Percentiles rank a stretch among this genome's conserved stretches.
Evolutionary conservation across 345 rosid genomes (phyloP).

Genomic region (Ceriops zippeliana): DNA sequence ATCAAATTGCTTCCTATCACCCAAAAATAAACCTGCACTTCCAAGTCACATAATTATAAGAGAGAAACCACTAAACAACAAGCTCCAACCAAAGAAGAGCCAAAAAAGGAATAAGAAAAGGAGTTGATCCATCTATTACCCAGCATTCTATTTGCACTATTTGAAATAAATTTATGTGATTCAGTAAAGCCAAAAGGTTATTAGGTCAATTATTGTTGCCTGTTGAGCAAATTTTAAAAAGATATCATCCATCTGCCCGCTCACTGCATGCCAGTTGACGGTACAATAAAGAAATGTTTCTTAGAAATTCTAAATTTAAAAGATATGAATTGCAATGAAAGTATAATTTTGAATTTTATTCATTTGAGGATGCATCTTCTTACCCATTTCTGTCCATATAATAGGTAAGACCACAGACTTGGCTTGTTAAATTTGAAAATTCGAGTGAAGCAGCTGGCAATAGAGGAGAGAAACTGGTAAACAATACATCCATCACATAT

Average conservation of each 20-base stretch:
- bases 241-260: no score
- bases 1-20: slow-evolving; percentile 89
- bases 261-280: no score
- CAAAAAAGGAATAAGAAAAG: no score
- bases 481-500: slow-evolving; percentile 3
- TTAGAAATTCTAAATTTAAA: no score
- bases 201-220: not conserved
- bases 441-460: slow-evolving; percentile 70
- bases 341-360: not conserved
- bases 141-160: no score
- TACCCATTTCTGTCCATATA: slow-evolving; percentile 85
- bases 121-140: no score
- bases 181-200: not conserved
- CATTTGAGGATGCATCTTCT: slow-evolving; percentile 11
- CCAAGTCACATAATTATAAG: not conserved
- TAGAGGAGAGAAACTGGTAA: not conserved
- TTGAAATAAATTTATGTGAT: no score
- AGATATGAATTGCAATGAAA: no score
- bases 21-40: slow-evolving; percentile 76
- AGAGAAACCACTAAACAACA: not conserved
- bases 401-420: slow-evolving; percentile 44
- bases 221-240: not conserved
- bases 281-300: no score
- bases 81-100: not conserved
- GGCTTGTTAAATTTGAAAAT: slow-evolving; percentile 79